Percentiles rank a stretch among this genome's conserved stretches.
These are phyloP conservation scores for Ogataea pini DNA, from an alignment of 805 yeast species.

Conservation along the genomic window DNA sequence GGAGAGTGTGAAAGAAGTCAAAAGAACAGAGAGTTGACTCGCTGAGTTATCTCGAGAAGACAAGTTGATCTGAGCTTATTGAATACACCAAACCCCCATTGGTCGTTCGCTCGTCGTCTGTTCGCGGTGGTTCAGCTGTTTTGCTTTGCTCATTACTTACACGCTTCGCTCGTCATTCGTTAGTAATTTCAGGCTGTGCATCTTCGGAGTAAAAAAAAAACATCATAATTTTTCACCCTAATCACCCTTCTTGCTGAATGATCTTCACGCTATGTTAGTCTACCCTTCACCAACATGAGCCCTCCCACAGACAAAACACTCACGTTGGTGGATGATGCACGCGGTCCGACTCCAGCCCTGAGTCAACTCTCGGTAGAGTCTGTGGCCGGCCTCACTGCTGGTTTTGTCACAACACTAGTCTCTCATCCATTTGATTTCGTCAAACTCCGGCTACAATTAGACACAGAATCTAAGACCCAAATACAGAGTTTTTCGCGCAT, in stretches of 20 bases:
- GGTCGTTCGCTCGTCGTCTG: no score
- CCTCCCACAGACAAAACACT: slow-evolving; percentile 12
- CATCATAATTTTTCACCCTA: not conserved
- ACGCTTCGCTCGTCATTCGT: not conserved
- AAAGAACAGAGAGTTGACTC: no score
- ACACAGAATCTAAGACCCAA: slow-evolving; percentile 36
- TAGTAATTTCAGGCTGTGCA: no score
- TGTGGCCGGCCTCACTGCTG: slow-evolving; percentile 77
- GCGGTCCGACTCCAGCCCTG: slow-evolving; percentile 6
- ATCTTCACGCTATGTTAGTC: no score
- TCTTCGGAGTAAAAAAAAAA: not conserved
- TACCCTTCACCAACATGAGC: not conserved
- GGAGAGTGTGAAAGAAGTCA: no score
- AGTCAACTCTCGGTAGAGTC: slow-evolving; percentile 43
- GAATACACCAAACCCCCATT: no score
- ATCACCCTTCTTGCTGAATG: not conserved
- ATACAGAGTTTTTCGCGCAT: slow-evolving; percentile 30
- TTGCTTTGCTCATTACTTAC: not conserved
- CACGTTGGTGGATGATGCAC: slow-evolving; percentile 17
- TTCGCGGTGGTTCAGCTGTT: no score
- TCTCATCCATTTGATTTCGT: slow-evolving; percentile 90
- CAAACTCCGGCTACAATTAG: slow-evolving; percentile 80
- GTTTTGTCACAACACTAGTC: slow-evolving; percentile 71
- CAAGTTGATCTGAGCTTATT: no score
- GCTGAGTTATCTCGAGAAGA: no score